phyloP scores from a whole-genome alignment of 257 asterid genomes.

The Solanum paucissectum region DNA sequence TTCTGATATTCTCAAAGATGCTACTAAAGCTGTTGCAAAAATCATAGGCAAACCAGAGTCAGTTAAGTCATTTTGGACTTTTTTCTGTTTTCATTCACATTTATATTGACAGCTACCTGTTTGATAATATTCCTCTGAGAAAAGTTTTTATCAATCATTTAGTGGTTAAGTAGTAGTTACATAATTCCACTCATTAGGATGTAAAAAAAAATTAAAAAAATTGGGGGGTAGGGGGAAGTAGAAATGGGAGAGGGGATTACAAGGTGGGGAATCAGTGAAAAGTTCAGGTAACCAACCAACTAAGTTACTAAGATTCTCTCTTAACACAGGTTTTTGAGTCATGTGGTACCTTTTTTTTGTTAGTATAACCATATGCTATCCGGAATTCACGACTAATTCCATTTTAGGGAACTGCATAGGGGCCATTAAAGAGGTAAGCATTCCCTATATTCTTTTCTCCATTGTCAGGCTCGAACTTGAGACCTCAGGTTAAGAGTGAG shows the following conservation, averaged over 20 bases:
- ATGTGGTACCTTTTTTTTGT: background rate
- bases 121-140: constrained; percentile 9
- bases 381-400: background rate
- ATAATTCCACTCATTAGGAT: background rate
- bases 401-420: background rate
- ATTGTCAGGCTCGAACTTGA: background rate
- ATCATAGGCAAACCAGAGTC: constrained; percentile 92
- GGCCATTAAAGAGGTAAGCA: background rate
- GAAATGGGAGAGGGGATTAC: background rate
- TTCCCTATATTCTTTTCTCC: background rate
- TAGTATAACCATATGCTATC: background rate
- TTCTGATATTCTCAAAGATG: constrained; percentile 88
- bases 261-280: background rate
- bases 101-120: background rate
- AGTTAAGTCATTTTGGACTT: constrained; percentile 14
- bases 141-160: background rate
- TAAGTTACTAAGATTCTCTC: background rate
- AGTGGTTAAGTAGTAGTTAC: background rate
- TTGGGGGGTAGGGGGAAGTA: background rate
- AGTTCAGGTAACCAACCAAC: background rate
- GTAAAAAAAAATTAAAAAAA: too few relatives aligned
- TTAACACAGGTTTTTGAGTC: background rate
- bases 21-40: constrained; percentile 90
- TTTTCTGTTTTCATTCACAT: background rate
- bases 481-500: background rate